Percentiles rank a stretch among this genome's conserved stretches.
phyloP scores from a whole-genome alignment of 2,329 filamentous ascomycete species.

The Neopestalotiopsis sp. region DNA sequence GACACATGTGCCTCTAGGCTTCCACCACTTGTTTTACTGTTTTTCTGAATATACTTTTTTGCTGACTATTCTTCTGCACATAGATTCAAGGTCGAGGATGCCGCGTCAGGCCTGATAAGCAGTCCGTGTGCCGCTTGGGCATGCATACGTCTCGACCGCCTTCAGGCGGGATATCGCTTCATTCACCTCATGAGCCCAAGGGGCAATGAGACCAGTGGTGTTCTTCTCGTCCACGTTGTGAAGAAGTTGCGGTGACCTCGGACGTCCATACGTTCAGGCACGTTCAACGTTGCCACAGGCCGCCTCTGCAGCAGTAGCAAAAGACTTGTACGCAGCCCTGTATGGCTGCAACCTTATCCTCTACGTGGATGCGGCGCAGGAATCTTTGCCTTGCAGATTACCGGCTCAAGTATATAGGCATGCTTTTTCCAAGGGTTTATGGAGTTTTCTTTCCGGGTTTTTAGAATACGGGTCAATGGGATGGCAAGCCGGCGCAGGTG shows the following conservation, averaged over 20 bases:
- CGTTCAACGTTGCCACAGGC: not conserved
- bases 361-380: no score
- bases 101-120: constrained; percentile 40
- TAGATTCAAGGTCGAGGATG: constrained; percentile 63
- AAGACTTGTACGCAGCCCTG: not conserved
- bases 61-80: constrained; percentile 31
- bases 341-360: not conserved
- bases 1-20: not conserved
- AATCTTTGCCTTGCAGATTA: not conserved
- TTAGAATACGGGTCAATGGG: constrained; percentile 17
- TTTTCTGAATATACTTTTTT: not conserved
- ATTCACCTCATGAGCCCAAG: constrained; percentile 54
- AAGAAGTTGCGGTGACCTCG: constrained; percentile 47
- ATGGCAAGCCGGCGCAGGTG: not conserved
- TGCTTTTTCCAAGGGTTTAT: not conserved
- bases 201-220: constrained; percentile 50
- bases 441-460: constrained; percentile 8
- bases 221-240: constrained; percentile 58
- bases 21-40: not conserved
- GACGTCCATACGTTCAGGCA: not conserved
- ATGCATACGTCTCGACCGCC: constrained; percentile 64
- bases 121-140: constrained; percentile 58
- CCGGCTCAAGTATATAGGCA: not conserved
- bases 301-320: not conserved
- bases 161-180: constrained; percentile 61